Conservation (phyloP, 441 rosid genomes). For the Rhodomyrtus psidioides region DNA sequence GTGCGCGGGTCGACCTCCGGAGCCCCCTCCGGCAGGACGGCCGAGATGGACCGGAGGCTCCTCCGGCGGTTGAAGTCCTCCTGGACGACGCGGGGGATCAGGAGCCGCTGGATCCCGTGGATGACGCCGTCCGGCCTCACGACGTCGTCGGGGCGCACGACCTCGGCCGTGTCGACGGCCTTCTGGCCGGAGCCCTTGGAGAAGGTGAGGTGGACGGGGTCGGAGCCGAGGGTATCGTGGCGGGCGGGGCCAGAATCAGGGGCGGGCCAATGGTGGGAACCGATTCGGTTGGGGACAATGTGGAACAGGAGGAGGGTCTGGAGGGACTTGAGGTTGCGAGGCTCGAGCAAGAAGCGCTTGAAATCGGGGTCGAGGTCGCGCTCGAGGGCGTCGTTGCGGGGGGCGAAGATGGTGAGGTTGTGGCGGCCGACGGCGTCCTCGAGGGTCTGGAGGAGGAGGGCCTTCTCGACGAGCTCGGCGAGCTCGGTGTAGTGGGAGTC, state of each 20-base stretch:
- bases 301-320: conserved; percentile 69
- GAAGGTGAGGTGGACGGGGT: conserved; percentile 28
- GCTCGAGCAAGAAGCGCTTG: conserved; percentile 78
- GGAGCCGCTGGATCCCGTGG: background rate
- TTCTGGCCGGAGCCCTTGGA: conserved; percentile 13
- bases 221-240: conserved; percentile 46
- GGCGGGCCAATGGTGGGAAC: conserved; percentile 37
- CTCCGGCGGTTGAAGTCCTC: conserved; percentile 1
- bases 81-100: conserved; percentile 1
- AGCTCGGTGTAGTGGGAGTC: conserved; percentile 92
- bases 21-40: background rate
- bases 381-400: conserved; percentile 75
- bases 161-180: conserved; percentile 28
- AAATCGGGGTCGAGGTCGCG: conserved; percentile 82
- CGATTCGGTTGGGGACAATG: conserved; percentile 59
- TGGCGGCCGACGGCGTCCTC: conserved; percentile 80
- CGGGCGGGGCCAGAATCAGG: conserved; percentile 5
- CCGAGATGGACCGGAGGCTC: background rate
- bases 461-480: conserved; percentile 84
- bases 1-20: conserved; percentile 3
- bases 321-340: conserved; percentile 67
- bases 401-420: conserved; percentile 85
- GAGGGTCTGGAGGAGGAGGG: conserved; percentile 71
- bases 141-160: conserved; percentile 10
- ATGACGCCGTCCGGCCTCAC: background rate